Percentiles rank a stretch among this genome's conserved stretches.
Evolutionary conservation across 1,139 yeast genomes (phyloP).

Genomic region (Yamadazyma oceani): DNA sequence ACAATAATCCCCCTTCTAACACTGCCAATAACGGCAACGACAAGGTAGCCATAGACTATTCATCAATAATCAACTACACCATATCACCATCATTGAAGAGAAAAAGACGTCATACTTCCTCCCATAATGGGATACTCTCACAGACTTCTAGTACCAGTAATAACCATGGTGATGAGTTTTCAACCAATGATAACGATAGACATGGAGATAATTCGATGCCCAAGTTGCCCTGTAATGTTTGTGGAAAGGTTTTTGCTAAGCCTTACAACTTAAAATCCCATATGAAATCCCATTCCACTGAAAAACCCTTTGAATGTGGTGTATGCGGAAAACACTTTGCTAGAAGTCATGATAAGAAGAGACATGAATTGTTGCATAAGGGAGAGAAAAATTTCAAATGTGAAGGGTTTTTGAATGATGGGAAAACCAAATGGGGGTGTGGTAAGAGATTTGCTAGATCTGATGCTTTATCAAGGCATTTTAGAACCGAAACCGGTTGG

Average conservation of each 20-base stretch:
- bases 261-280: conserved; percentile 58
- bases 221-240: conserved; percentile 43
- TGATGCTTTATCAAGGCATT: conserved; percentile 59
- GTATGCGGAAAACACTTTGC: conserved; percentile 54
- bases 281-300: conserved; percentile 56
- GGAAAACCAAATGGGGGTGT: conserved; percentile 58
- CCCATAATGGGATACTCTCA: not conserved
- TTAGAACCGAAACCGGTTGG: conserved; percentile 61
- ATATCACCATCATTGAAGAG: conserved; percentile 37
- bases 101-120: conserved; percentile 24
- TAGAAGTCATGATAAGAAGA: conserved; percentile 54
- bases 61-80: conserved; percentile 38
- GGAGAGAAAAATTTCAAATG: conserved; percentile 57
- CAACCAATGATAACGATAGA: not conserved
- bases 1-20: not conserved
- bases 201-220: conserved; percentile 4
- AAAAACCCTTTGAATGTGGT: conserved; percentile 52
- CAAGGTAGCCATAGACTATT: conserved; percentile 30
- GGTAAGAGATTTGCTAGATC: conserved; percentile 57
- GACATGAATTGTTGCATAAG: conserved; percentile 56
- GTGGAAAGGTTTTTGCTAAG: conserved; percentile 52
- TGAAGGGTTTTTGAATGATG: conserved; percentile 53
- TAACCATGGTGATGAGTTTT: not conserved
- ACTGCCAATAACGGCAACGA: not conserved
- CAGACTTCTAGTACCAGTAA: no score